A percentile compares a stretch with the other conserved stretches of the same genome.
phyloP scores from a whole-genome alignment of 2,329 filamentous ascomycete genomes.

The Arthrinium phaeospermum region DNA sequence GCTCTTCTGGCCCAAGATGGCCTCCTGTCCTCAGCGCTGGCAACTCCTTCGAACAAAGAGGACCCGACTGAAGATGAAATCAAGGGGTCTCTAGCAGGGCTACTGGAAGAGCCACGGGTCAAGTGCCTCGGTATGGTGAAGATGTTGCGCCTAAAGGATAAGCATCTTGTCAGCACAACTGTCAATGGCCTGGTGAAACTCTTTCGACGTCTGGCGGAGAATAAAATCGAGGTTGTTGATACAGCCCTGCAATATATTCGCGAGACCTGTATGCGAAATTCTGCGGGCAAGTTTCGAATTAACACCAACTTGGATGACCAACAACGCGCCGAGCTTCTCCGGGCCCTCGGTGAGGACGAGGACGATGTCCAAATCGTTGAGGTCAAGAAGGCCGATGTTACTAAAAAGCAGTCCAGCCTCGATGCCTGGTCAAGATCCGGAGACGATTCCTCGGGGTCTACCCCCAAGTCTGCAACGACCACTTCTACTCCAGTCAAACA shows the following conservation, averaged over 20 bases:
- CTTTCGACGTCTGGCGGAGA: constrained; percentile 78
- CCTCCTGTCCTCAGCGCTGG: constrained; percentile 76
- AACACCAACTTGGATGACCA: constrained; percentile 81
- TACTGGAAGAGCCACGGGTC: constrained; percentile 68
- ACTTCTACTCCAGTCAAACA: constrained; percentile 37
- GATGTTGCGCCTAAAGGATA: constrained; percentile 89
- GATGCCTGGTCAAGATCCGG: constrained; percentile 66
- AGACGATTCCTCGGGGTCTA: constrained; percentile 36
- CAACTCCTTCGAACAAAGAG: constrained; percentile 37
- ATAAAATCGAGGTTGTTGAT: constrained; percentile 72
- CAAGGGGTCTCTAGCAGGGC: constrained; percentile 44
- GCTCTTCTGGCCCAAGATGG: constrained; percentile 83
- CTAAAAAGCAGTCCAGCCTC: constrained; percentile 64
- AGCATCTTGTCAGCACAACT: constrained; percentile 81
- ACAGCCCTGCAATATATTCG: constrained; percentile 66
- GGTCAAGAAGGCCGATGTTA: constrained; percentile 42
- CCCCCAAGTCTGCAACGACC: constrained; percentile 29
- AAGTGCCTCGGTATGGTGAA: constrained; percentile 75
- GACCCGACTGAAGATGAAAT: constrained; percentile 36
- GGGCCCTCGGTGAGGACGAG: constrained; percentile 64
- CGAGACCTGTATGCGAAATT: constrained; percentile 68
- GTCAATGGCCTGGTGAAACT: constrained; percentile 86
- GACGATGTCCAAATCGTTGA: constrained; percentile 55
- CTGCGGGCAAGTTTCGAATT: constrained; percentile 61
- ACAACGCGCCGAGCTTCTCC: constrained; percentile 82